Conservation (phyloP, 805 yeast genomes). For the Komagataella phaffii region DNA sequence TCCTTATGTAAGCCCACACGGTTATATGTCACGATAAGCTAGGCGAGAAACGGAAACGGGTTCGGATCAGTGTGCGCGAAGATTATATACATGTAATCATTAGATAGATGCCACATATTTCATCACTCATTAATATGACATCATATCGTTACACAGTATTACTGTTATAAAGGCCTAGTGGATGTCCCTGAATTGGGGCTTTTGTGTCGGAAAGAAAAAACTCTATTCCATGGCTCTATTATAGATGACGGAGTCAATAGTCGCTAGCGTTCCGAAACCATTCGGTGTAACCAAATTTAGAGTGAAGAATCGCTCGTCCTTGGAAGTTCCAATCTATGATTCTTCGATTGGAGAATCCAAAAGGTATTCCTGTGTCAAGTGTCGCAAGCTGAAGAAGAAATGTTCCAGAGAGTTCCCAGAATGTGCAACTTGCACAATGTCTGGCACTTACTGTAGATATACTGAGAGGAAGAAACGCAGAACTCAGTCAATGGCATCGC, state of each 20-base stretch:
- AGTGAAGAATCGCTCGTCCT: neutral
- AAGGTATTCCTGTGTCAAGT: neutral
- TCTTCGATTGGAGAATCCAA: neutral
- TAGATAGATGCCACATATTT: neutral
- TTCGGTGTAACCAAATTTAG: neutral
- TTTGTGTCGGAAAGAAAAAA: neutral
- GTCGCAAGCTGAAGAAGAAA: neutral
- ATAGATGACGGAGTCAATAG: neutral
- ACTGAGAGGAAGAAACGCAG: neutral
- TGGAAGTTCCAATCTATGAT: neutral
- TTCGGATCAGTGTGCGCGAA: neutral
- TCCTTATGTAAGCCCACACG: neutral
- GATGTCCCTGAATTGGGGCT: neutral
- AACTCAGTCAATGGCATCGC: neutral
- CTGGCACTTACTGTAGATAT: neutral
- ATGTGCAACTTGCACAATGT: neutral
- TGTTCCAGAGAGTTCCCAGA: neutral
- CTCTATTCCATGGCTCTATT: neutral
- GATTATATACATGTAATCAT: neutral
- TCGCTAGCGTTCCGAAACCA: neutral
- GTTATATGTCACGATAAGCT: neutral
- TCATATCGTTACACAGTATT: neutral
- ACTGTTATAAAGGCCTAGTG: neutral
- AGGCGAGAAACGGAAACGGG: too few relatives aligned
- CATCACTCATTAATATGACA: neutral